A percentile compares a stretch with the other conserved stretches of the same genome.
These are phyloP conservation scores for Bjerkandera adusta DNA, from an alignment of 1,284 basidiomycete species.

Conservation along the genomic window DNA sequence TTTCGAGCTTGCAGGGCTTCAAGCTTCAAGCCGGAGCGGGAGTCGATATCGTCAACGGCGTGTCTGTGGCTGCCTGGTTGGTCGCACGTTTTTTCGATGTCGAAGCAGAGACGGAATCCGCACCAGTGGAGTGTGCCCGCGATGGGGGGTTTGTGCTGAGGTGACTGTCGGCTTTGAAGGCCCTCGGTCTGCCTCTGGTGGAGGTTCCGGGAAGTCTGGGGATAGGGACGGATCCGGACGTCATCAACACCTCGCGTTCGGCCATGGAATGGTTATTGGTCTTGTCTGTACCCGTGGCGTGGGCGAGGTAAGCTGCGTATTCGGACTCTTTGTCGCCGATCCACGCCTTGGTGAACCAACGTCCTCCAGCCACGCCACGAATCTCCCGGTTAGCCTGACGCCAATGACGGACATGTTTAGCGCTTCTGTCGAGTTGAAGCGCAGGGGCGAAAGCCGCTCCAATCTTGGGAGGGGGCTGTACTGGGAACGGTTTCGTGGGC, in stretches of 20 bases:
- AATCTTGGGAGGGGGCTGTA: slow-evolving; percentile 72
- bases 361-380: slow-evolving; percentile 73
- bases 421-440: slow-evolving; percentile 60
- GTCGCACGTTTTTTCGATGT: slow-evolving; percentile 15
- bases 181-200: slow-evolving; percentile 7
- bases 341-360: slow-evolving; percentile 75
- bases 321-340: slow-evolving; percentile 78
- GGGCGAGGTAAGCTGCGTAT: slow-evolving; percentile 38
- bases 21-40: too few species aligned
- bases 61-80: slow-evolving; percentile 9
- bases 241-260: too few species aligned
- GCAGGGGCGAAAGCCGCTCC: slow-evolving; percentile 66
- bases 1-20: too few species aligned
- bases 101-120: slow-evolving; percentile 15
- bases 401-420: slow-evolving; percentile 64
- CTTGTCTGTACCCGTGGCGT: too few species aligned
- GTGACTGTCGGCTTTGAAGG: slow-evolving; percentile 2
- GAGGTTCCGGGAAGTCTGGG: slow-evolving; percentile 12
- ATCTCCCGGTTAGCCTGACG: slow-evolving; percentile 70
- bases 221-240: slow-evolving; percentile 13
- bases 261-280: too few species aligned
- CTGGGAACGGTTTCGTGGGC: slow-evolving; percentile 75
- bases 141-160: slow-evolving; percentile 14
- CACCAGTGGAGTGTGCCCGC: slow-evolving; percentile 16
- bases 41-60: slow-evolving; percentile 5